Percentiles rank a stretch among this genome's conserved stretches.
Evolutionary conservation across 192 early-diverging fungal species (phyloP).

Genomic region (Mortierella alpina): DNA sequence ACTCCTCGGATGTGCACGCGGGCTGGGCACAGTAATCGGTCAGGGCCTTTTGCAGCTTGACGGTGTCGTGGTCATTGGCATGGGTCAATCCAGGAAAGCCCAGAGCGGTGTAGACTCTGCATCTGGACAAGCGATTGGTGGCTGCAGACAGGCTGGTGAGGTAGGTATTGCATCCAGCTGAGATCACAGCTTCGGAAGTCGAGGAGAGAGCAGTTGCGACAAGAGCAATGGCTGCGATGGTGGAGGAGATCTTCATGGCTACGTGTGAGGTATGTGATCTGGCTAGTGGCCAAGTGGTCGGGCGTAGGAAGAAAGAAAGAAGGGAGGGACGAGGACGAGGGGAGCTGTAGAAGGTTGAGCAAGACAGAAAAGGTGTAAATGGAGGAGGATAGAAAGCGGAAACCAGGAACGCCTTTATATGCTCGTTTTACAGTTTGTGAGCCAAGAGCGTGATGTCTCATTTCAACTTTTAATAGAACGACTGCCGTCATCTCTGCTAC

Average conservation of each 20-base stretch:
- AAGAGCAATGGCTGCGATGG: constrained; percentile 9
- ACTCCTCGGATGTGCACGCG: constrained; percentile 32
- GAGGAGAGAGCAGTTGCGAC: constrained; percentile 13
- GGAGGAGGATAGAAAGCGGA: not conserved
- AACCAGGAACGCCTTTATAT: not conserved
- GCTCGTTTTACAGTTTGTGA: too few species aligned
- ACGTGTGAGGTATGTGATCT: not conserved
- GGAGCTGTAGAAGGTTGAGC: not conserved
- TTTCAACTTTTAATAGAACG: too few species aligned
- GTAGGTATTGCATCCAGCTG: constrained; percentile 16
- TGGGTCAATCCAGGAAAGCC: constrained; percentile 27
- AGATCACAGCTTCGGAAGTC: constrained; percentile 6
- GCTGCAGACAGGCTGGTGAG: constrained; percentile 1
- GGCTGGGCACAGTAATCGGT: constrained; percentile 16
- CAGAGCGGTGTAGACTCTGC: constrained; percentile 38
- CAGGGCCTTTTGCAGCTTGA: constrained; percentile 32
- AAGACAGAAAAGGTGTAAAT: not conserved
- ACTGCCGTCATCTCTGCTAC: too few species aligned
- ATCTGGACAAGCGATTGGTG: constrained; percentile 21
- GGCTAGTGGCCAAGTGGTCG: not conserved
- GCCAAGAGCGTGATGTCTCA: too few species aligned
- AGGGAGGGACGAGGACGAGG: not conserved
- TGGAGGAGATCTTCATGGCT: constrained; percentile 22
- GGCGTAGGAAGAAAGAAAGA: not conserved
- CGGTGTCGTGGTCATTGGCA: constrained; percentile 22